Conservation (phyloP, 169 alveolate genomes). For the Eimeria acervulina region DNA sequence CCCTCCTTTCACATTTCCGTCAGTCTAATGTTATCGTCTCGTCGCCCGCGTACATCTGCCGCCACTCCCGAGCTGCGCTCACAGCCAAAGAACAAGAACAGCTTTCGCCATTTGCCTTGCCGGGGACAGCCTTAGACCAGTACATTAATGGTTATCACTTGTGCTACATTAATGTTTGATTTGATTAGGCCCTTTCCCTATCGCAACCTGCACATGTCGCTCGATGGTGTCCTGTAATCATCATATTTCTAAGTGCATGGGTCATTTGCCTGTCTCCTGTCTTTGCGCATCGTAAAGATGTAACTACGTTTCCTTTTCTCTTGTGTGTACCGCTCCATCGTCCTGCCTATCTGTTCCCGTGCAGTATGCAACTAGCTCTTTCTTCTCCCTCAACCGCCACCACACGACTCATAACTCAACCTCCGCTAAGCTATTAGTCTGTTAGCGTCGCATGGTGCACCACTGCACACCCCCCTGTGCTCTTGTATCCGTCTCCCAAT, state of each 20-base stretch:
- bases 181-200: neutral
- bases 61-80: constrained; percentile 81
- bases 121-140: neutral
- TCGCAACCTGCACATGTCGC: neutral
- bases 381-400: neutral
- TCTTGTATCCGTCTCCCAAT: neutral
- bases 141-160: neutral
- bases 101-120: neutral
- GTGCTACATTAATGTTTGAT: neutral
- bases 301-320: neutral
- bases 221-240: neutral
- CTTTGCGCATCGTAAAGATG: neutral
- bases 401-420: neutral
- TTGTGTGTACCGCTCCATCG: neutral
- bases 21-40: constrained; percentile 63
- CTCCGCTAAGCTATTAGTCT: neutral
- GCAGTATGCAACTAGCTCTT: neutral
- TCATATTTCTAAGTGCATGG: neutral
- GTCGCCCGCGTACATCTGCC: constrained; percentile 80
- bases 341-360: neutral
- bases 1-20: neutral
- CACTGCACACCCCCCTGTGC: neutral
- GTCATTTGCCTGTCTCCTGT: neutral
- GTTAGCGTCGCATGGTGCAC: neutral
- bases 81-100: neutral